Conservation (phyloP, 139 green algal species). For the Trebouxia sp. region DNA sequence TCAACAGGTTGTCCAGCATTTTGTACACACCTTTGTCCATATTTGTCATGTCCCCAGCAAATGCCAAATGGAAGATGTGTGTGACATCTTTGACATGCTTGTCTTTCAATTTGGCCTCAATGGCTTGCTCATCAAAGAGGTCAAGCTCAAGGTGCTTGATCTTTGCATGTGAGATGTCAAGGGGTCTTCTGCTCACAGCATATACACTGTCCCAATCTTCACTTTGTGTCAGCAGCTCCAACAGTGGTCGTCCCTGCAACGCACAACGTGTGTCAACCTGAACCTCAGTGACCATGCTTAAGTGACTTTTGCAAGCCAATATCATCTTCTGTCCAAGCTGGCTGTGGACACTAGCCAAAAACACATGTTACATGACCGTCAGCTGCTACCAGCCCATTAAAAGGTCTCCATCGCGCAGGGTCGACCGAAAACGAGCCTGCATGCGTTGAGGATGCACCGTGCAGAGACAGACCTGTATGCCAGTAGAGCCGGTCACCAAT, state of each 20-base stretch:
- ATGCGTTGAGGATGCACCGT: background rate
- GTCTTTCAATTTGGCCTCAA: background rate
- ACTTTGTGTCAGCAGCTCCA: background rate
- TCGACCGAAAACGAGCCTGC: background rate
- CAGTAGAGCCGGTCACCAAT: background rate
- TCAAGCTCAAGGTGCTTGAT: background rate
- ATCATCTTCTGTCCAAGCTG: no score
- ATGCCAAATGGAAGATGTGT: background rate
- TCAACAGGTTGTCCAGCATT: background rate
- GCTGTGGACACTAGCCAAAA: no score
- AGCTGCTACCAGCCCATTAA: no score
- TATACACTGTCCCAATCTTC: background rate
- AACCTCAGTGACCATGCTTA: no score
- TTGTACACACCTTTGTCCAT: background rate
- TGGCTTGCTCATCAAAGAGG: background rate
- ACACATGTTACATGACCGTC: no score
- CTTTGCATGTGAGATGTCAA: background rate
- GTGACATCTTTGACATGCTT: background rate
- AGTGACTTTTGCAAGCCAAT: no score
- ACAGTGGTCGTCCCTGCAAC: background rate
- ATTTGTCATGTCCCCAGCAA: conserved; percentile 4
- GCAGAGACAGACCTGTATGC: background rate
- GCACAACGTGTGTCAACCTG: no score
- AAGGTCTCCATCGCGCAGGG: background rate
- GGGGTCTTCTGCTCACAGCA: background rate